phyloP scores from a whole-genome alignment of 164 flowering plant species.

The Vitis riparia region DNA sequence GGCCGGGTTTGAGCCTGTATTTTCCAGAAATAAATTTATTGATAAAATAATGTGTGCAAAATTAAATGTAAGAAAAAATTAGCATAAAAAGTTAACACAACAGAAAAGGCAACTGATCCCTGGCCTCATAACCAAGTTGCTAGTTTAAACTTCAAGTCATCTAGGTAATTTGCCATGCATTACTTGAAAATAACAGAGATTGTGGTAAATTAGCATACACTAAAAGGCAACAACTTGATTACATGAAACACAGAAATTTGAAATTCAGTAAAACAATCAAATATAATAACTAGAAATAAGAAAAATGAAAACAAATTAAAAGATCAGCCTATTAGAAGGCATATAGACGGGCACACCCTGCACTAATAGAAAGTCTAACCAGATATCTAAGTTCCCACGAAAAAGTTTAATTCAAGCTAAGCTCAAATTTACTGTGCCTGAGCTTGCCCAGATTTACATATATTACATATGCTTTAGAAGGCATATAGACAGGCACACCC shows the following conservation, averaged over 20 bases:
- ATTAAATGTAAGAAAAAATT: neutral
- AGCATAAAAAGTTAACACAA: neutral
- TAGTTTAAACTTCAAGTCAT: neutral
- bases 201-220: too few species aligned
- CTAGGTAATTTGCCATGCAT: neutral
- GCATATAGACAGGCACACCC: neutral
- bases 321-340: neutral
- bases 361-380: neutral
- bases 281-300: neutral
- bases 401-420: neutral
- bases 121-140: neutral
- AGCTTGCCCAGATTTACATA: too few species aligned
- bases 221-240: too few species aligned
- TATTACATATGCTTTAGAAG: neutral
- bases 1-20: conserved; percentile 62
- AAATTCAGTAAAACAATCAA: neutral
- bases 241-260: too few species aligned
- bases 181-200: neutral
- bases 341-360: neutral
- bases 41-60: conserved; percentile 5
- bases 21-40: conserved; percentile 26
- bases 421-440: too few species aligned
- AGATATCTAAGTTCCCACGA: neutral
- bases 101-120: neutral
- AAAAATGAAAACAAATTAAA: too few species aligned